Conservation (phyloP, 2,329 filamentous ascomycete species). For the Alternaria sp. region DNA sequence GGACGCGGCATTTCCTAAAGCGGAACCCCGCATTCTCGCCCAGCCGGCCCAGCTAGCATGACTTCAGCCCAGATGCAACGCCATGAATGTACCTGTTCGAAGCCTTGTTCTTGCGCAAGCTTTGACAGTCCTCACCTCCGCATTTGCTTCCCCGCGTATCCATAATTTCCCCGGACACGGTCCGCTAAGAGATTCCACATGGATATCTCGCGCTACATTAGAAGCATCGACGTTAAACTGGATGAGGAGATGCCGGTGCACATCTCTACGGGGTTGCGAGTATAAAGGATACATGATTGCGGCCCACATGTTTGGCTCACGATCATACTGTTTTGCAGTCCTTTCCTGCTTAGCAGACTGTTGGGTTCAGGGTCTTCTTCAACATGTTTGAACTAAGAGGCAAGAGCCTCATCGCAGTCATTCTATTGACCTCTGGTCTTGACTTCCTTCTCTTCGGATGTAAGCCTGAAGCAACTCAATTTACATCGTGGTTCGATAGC, state of each 20-base stretch:
- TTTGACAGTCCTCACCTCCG: constrained; percentile 2
- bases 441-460: constrained; percentile 24
- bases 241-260: constrained; percentile 11
- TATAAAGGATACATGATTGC: constrained; percentile 6
- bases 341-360: background rate
- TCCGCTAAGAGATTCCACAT: background rate
- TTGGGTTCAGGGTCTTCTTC: background rate
- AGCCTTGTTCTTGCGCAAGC: background rate
- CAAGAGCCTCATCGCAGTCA: constrained; percentile 19
- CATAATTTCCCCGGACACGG: constrained; percentile 17
- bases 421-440: constrained; percentile 20
- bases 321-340: background rate
- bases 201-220: background rate
- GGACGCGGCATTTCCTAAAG: constrained; percentile 10
- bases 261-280: background rate
- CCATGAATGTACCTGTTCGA: background rate
- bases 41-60: constrained; percentile 6
- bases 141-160: constrained; percentile 11
- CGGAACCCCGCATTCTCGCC: constrained; percentile 12
- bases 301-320: background rate
- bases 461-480: background rate
- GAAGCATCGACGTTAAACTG: constrained; percentile 2
- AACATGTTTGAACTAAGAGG: constrained; percentile 18
- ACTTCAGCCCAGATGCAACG: constrained; percentile 1
- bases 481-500: background rate